phyloP scores from a whole-genome alignment of 331 rosid genomes.

The Erythrophleum ivorense region DNA sequence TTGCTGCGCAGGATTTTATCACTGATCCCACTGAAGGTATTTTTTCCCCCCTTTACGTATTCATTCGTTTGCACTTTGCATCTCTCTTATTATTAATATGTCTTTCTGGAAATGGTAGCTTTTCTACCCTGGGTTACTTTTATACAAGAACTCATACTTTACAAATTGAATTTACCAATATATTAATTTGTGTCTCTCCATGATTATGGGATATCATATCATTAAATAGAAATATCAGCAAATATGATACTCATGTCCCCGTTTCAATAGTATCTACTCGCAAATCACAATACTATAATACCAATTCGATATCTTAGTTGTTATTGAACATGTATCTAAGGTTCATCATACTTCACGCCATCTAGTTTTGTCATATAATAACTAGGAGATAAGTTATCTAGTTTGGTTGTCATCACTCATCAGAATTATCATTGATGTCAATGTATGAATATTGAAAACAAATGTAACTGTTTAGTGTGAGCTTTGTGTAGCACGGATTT shows the following conservation, averaged over 20 bases:
- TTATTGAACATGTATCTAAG: neutral
- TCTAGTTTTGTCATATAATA: neutral
- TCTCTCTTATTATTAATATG: neutral
- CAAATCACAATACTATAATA: neutral
- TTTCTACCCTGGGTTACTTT: no score
- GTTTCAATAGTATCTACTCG: neutral
- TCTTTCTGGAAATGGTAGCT: neutral
- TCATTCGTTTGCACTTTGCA: neutral
- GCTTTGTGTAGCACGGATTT: neutral
- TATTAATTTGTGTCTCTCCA: neutral
- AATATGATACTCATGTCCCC: neutral
- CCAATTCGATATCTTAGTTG: neutral
- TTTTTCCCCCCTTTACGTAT: neutral
- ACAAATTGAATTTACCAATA: neutral
- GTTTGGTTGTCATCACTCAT: neutral
- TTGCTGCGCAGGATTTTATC: conserved; percentile 31
- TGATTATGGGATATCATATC: neutral
- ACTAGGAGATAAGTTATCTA: neutral
- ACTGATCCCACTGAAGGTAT: conserved; percentile 67
- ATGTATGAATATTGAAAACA: neutral
- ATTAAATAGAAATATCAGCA: neutral
- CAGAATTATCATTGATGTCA: neutral
- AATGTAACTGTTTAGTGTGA: neutral
- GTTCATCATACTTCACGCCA: neutral
- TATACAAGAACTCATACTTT: neutral